Evolutionary conservation across 1,284 basidiomycete species (phyloP).

Genomic region (Ganoderma resinaceum): DNA sequence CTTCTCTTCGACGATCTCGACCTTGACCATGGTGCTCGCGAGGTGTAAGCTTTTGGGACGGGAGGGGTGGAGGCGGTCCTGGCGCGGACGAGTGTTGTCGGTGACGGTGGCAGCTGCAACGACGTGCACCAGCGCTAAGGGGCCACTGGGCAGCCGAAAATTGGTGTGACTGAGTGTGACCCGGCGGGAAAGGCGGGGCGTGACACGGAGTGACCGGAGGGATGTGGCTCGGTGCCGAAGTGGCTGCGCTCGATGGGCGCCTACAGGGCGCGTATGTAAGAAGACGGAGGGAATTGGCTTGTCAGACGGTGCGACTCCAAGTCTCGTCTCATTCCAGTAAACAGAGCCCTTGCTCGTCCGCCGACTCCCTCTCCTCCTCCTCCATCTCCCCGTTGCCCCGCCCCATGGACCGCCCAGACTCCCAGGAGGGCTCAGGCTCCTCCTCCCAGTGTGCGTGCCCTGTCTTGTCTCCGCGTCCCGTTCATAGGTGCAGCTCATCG

Average conservation of each 20-base stretch:
- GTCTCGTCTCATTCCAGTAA: constrained; percentile 20
- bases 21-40: constrained; percentile 75
- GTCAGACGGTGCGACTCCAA: constrained; percentile 7
- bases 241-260: constrained; percentile 22
- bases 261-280: constrained; percentile 29
- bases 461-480: constrained; percentile 3
- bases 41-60: constrained; percentile 11
- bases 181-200: not conserved
- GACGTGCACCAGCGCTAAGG: constrained; percentile 8
- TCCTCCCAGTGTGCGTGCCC: constrained; percentile 29
- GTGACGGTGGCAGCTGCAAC: constrained; percentile 12
- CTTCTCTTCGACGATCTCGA: constrained; percentile 84
- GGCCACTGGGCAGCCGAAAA: constrained; percentile 13
- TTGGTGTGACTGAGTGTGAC: constrained; percentile 26
- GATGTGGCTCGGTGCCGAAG: constrained; percentile 31
- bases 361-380: constrained; percentile 10
- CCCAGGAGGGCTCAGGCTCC: constrained; percentile 21
- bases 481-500: not conserved
- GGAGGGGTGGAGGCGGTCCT: constrained; percentile 12
- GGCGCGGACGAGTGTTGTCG: constrained; percentile 5
- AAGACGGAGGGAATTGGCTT: constrained; percentile 23
- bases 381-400: constrained; percentile 11
- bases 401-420: constrained; percentile 27
- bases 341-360: constrained; percentile 14
- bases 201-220: constrained; percentile 8